phyloP scores from a whole-genome alignment of 495 filamentous ascomycete species.

The Penicillium ucsense region DNA sequence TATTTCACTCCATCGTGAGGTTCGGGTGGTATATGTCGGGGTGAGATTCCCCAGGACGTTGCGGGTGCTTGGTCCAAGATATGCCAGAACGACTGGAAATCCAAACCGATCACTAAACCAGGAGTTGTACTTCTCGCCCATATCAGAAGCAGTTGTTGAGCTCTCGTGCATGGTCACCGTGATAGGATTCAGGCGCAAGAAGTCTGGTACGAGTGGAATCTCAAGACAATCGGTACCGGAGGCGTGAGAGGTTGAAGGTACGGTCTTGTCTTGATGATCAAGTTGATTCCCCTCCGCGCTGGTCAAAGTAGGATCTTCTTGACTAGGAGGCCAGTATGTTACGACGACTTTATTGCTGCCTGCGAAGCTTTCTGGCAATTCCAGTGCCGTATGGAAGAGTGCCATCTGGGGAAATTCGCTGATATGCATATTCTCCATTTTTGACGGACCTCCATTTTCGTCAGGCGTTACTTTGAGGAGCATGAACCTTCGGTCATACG shows the following conservation, averaged over 20 bases:
- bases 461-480: slow-evolving; percentile 45
- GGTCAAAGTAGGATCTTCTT: not conserved
- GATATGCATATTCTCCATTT: slow-evolving; percentile 59
- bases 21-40: slow-evolving; percentile 18
- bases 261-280: too few relatives aligned
- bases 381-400: slow-evolving; percentile 55
- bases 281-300: too few relatives aligned
- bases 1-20: not conserved
- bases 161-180: slow-evolving; percentile 52
- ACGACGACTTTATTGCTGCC: slow-evolving; percentile 41
- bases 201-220: slow-evolving; percentile 52
- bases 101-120: slow-evolving; percentile 73
- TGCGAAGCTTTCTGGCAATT: slow-evolving; percentile 16
- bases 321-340: slow-evolving; percentile 36
- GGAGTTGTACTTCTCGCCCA: slow-evolving; percentile 52
- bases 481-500: slow-evolving; percentile 72
- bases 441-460: slow-evolving; percentile 15
- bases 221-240: slow-evolving; percentile 21
- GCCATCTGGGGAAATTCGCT: slow-evolving; percentile 52
- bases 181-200: slow-evolving; percentile 27
- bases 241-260: too few relatives aligned
- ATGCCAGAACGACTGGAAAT: slow-evolving; percentile 55
- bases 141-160: slow-evolving; percentile 53
- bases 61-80: slow-evolving; percentile 54
- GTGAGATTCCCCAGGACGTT: slow-evolving; percentile 52